A percentile compares a stretch with the other conserved stretches of the same genome.
These are phyloP conservation scores for Puccinia hordei DNA, from an alignment of 1,284 basidiomycete genomes.

Conservation along the genomic window DNA sequence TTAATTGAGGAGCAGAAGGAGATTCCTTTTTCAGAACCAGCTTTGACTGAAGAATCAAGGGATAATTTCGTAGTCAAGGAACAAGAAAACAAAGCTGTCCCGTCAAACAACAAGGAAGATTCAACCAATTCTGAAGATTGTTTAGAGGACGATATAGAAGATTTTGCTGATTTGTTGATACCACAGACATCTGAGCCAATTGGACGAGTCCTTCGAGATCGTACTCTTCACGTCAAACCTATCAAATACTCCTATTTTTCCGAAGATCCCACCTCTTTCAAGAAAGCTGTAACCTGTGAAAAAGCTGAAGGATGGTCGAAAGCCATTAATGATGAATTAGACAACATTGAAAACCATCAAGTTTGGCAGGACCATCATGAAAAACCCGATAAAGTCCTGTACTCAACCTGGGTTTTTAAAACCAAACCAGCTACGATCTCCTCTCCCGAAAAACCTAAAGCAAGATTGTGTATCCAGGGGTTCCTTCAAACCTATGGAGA, in stretches of 20 bases:
- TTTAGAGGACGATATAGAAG: not conserved
- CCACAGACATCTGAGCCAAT: not conserved
- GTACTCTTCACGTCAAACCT: not conserved
- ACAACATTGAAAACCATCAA: not conserved
- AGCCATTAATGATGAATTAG: no score
- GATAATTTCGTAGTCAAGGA: no score
- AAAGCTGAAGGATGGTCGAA: no score
- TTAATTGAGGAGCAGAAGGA: no score
- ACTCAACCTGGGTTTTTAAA: slow-evolving; percentile 7
- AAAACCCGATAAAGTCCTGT: not conserved
- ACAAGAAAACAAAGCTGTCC: no score
- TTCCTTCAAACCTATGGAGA: no score
- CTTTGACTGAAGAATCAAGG: no score
- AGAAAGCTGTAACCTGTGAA: no score
- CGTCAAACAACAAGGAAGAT: no score
- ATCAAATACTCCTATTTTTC: not conserved
- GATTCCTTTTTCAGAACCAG: no score
- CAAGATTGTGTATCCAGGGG: no score
- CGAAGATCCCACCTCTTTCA: not conserved
- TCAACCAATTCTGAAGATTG: not conserved
- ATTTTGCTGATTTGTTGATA: not conserved
- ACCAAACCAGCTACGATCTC: not conserved
- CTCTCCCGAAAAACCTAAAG: not conserved
- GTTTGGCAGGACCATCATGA: not conserved
- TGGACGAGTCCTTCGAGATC: not conserved